Evolutionary conservation across 352 stramenopile genomes (phyloP), one percentile per base, ranked within the genome.

Genomic region (Pythium aristosporum): DNA sequence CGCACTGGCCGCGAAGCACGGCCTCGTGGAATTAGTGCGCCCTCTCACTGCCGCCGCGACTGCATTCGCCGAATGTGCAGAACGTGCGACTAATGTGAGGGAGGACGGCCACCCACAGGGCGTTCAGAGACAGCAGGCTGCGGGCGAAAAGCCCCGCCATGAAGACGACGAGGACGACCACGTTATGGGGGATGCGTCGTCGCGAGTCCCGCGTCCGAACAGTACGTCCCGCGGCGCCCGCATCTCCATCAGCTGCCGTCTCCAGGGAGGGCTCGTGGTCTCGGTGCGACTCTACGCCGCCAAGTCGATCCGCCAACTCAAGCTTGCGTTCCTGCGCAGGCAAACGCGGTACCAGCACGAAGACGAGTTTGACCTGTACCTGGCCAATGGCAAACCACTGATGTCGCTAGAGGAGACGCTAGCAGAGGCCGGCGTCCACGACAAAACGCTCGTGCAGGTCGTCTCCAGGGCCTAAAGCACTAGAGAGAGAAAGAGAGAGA

Each of bases 201-300:
- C 34, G 11, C 34, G 34, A 13, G 8, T 13, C 8, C 34, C 34
- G 8, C 34, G 34, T 39, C 34, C 8, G 2, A 10, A 7, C 11
- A 39, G 34, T 39, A 39, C 34, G 34, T 39, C 34, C 34, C 34
- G 34, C 11, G 34, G 11, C 34, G 34, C 8, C 34, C 34, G 34
- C 34, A 73, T 90, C 55, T 61, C 60, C 13, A 67, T 91, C 48
- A 83, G 75, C 63, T 89, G 76, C 32, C 79, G 77, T 0, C 67
- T 89, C 28, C 80, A 75, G 6, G 82, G 80, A 6, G 82, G 81
- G 0, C 70, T 85, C 59, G 69, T 90, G 25, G 58, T 87, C 21
- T 70, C 68, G 1, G 53, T 74, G 0, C 68, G 61, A 21, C 59
- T 85, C 16, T 85, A 81, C 55, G 72, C 77, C 2, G 63, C 67